Evolutionary conservation across 805 yeast genomes (phyloP).

Genomic region (Candida hungchunana): DNA sequence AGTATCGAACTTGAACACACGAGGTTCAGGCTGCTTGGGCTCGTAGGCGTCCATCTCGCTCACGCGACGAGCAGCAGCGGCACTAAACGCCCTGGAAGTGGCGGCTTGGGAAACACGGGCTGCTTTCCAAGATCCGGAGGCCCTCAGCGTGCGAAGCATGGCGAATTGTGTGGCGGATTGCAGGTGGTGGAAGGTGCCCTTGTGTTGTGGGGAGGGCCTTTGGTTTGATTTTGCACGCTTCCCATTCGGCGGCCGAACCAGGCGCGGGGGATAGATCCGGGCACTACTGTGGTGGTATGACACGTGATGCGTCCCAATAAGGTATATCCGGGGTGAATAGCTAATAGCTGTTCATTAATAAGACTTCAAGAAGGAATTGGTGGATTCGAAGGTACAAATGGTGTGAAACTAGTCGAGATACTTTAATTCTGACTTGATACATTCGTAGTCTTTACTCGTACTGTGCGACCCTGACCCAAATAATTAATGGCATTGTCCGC

Average conservation of each 20-base stretch:
- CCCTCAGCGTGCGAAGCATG: slow-evolving; percentile 4
- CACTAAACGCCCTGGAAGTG: slow-evolving; percentile 5
- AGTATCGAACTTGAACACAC: slow-evolving; percentile 15
- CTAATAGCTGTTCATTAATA: no score
- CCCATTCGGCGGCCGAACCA: slow-evolving; percentile 1
- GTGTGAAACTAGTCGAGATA: no score
- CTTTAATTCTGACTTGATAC: no score
- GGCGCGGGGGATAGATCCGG: no score
- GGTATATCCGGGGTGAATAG: no score
- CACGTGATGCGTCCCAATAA: no score
- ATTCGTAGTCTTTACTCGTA: no score
- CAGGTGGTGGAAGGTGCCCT: background rate
- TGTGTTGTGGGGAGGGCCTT: slow-evolving; percentile 4
- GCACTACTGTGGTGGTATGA: no score
- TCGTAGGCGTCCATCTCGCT: slow-evolving; percentile 24
- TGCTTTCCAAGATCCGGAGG: background rate
- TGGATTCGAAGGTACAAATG: no score
- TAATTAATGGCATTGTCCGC: no score
- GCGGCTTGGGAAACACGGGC: background rate
- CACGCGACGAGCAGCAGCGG: slow-evolving; percentile 1
- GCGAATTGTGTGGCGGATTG: background rate
- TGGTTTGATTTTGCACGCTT: slow-evolving; percentile 7
- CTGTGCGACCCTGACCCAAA: no score
- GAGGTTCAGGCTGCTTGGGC: slow-evolving; percentile 20
- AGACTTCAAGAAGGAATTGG: no score